Evolutionary conservation across 345 rosid genomes (phyloP).

Genomic region (Excoecaria cochinchinensis): DNA sequence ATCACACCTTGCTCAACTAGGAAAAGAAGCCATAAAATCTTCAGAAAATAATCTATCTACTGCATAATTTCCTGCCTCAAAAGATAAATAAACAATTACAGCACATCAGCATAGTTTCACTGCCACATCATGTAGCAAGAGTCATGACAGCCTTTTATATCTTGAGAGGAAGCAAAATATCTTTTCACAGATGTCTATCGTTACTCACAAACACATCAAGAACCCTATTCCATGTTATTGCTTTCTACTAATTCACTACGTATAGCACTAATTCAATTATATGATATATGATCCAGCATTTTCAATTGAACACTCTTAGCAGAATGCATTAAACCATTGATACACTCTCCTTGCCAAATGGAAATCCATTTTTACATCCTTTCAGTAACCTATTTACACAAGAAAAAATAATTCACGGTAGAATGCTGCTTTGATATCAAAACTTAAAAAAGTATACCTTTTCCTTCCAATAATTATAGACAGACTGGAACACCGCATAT

Average conservation of each 20-base stretch:
- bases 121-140: neutral
- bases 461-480: conserved; percentile 85
- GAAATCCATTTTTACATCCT: neutral
- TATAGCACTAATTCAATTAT: neutral
- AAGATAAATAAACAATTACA: neutral
- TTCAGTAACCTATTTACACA: neutral
- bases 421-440: neutral
- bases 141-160: neutral
- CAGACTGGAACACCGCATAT: conserved; percentile 66
- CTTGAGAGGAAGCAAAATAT: neutral
- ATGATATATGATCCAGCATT: neutral
- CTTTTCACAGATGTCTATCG: neutral
- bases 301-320: neutral
- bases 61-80: neutral
- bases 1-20: neutral
- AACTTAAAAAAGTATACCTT: conserved; percentile 49
- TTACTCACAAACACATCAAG: neutral
- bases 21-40: neutral
- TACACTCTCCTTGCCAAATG: neutral
- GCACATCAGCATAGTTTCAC: neutral
- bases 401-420: conserved; percentile 1
- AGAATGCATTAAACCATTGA: too few relatives aligned
- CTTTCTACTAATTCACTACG: neutral
- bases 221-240: neutral
- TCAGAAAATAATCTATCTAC: neutral